Base-by-base conservation (phyloP, 768 basidiomycete genomes). In the Rhodotorula sphaerocarpa region DNA sequence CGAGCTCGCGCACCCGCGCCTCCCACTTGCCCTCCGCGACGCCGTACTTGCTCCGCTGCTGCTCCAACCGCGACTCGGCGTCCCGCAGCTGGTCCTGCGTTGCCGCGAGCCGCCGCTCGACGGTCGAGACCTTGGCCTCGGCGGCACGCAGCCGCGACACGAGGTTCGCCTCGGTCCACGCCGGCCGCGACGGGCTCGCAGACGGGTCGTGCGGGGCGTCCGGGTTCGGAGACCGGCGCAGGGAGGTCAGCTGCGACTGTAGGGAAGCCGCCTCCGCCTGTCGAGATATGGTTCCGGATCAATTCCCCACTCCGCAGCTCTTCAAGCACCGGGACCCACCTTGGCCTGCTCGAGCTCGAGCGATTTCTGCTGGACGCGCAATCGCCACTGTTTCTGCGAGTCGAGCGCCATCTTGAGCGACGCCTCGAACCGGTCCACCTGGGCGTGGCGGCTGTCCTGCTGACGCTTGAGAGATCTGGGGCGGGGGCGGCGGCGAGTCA, bases 1-100 rank as follows among this genome's bases (percentile, higher is more conserved):
- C 90, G 71, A 92, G 91, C 75, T 97, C 92, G 75, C 85, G 86
- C 48, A 97, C 88, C n/a, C 92, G 80, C 0, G 86, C 88, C 71
- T 92, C 91, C 90, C 92, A 97, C 75, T 92, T 93, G 55, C 77
- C 78, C 69, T 95, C 91, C 0, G 87, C 86, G 0, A 78, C 78
- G 0, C 79, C 78, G 42, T 81, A 86, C 78, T 84, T 86, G 76
- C 84, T 80, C 67, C 85, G 86, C 76, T 87, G 80, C 44, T 78
- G 75, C 2, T 85, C 83, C 52, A 92, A 80, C 76, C 86, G 86
- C 76, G 92, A 89, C 73, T 97, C 93, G 5, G 87, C 83, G 28
- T 83, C 80, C 3, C 84, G 74, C 4, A 96, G 80, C 74, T 93
- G 90, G 67, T 91, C 90, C 71, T 86, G 86, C 7, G 86, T 82